phyloP scores from a whole-genome alignment of 1,284 basidiomycete species.

The Porogramme epimiltina region DNA sequence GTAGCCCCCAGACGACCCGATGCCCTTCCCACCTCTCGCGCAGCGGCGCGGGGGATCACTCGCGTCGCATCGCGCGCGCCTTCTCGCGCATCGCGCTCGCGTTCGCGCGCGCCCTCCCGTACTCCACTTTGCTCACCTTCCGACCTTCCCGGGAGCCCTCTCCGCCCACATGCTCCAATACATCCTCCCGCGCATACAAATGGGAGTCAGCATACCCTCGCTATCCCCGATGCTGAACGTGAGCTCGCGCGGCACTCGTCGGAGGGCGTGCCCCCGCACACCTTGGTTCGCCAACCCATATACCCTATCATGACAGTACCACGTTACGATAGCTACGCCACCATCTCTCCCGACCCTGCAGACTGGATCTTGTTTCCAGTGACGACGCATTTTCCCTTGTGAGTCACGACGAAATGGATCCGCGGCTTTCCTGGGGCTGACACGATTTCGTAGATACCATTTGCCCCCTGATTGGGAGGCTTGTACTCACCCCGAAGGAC shows the following conservation, averaged over 20 bases:
- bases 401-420: background rate
- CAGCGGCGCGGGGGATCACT: constrained; percentile 19
- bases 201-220: constrained; percentile 3
- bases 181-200: background rate
- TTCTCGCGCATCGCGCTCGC: constrained; percentile 16
- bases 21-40: constrained; percentile 15
- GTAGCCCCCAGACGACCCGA: constrained; percentile 11
- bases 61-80: constrained; percentile 12
- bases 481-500: constrained; percentile 31
- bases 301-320: constrained; percentile 17
- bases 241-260: constrained; percentile 1
- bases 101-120: constrained; percentile 14
- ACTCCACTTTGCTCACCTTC: background rate
- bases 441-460: constrained; percentile 11
- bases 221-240: constrained; percentile 9
- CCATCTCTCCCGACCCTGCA: constrained; percentile 8
- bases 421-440: background rate
- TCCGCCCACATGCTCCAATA: background rate
- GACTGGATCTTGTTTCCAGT: constrained; percentile 17
- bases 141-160: background rate
- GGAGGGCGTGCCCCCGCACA: background rate
- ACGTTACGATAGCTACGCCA: constrained; percentile 21
- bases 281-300: constrained; percentile 8
- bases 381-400: constrained; percentile 16
- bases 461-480: constrained; percentile 24